These are phyloP conservation scores for Primulina eburnea DNA, from an alignment of 257 asterid species.

Conservation along the genomic window DNA sequence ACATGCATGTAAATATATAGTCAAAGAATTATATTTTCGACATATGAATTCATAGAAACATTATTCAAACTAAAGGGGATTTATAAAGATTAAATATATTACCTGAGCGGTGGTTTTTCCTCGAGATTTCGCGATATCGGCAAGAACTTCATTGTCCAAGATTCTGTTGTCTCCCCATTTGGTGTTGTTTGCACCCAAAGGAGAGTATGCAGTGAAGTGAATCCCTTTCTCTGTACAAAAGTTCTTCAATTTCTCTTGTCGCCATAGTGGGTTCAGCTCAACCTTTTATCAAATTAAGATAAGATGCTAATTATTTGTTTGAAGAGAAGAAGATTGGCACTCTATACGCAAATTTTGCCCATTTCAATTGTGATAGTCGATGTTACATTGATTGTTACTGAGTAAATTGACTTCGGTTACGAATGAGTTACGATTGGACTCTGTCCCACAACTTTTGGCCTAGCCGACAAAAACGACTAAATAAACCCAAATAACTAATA, in stretches of 20 bases:
- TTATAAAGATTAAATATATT: background rate
- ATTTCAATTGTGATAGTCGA: too few relatives aligned
- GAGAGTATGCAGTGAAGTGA: slow-evolving; percentile 58
- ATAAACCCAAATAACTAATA: too few relatives aligned
- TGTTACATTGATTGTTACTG: too few relatives aligned
- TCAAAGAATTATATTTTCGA: too few relatives aligned
- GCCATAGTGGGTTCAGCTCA: slow-evolving; percentile 62
- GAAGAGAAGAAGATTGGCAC: too few relatives aligned
- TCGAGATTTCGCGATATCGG: slow-evolving; percentile 37
- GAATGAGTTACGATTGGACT: too few relatives aligned
- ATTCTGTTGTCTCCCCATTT: slow-evolving; percentile 59
- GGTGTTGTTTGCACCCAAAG: slow-evolving; percentile 59
- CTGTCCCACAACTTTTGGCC: background rate
- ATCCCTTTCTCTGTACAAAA: slow-evolving; percentile 48
- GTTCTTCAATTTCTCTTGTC: slow-evolving; percentile 43
- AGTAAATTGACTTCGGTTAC: too few relatives aligned
- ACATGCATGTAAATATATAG: background rate
- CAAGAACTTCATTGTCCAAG: slow-evolving; percentile 37
- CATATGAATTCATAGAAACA: too few relatives aligned
- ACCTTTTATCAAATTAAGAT: slow-evolving; percentile 27
- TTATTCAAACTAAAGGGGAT: too few relatives aligned
- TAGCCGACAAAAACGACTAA: too few relatives aligned
- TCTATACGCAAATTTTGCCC: too few relatives aligned
- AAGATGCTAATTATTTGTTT: too few relatives aligned
- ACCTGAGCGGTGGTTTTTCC: slow-evolving; percentile 61